These are phyloP conservation scores for Conoideocrella luteorostrata DNA, from an alignment of 2,329 filamentous ascomycete genomes.

Conservation along the genomic window DNA sequence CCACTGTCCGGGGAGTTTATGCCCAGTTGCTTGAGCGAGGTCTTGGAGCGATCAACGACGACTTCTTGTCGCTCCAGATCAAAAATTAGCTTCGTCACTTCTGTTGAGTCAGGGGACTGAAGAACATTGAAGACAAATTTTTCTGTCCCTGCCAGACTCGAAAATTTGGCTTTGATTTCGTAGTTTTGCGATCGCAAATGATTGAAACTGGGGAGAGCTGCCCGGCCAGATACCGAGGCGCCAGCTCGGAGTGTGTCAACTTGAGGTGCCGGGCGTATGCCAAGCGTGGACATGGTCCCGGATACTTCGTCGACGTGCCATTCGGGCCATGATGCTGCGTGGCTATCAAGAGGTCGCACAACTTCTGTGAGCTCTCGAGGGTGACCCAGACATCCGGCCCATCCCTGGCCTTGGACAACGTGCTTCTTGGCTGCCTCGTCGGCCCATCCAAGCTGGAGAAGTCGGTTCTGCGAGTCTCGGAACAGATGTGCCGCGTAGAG, in stretches of 20 bases:
- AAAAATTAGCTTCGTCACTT: slow-evolving; percentile 14
- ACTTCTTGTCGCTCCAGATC: slow-evolving; percentile 11
- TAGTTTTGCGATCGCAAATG: slow-evolving; percentile 5
- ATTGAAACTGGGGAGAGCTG: slow-evolving; percentile 2
- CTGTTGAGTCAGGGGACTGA: slow-evolving; percentile 6
- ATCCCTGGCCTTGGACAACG: slow-evolving; percentile 10
- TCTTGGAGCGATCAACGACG: slow-evolving; percentile 13
- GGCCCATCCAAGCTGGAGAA: slow-evolving; percentile 15
- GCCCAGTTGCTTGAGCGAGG: slow-evolving; percentile 11
- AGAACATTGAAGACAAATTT: slow-evolving; percentile 7
- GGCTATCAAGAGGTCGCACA: background rate
- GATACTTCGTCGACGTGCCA: slow-evolving; percentile 10
- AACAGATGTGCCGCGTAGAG: slow-evolving; percentile 18
- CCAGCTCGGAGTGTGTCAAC: slow-evolving; percentile 5
- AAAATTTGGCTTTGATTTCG: slow-evolving; percentile 8
- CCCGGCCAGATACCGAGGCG: background rate
- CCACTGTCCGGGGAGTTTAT: slow-evolving; percentile 3
- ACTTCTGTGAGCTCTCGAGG: slow-evolving; percentile 12
- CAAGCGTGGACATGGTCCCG: slow-evolving; percentile 12
- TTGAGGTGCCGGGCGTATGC: slow-evolving; percentile 12
- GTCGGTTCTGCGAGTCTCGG: slow-evolving; percentile 10
- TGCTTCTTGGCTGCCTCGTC: slow-evolving; percentile 12
- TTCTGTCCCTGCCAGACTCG: slow-evolving; percentile 5
- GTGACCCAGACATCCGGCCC: slow-evolving; percentile 13
- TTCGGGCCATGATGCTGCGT: slow-evolving; percentile 4